Percentiles rank a stretch among this genome's conserved stretches.
Conservation (phyloP, 345 rosid genomes). For the Pugionium dolabratum region DNA sequence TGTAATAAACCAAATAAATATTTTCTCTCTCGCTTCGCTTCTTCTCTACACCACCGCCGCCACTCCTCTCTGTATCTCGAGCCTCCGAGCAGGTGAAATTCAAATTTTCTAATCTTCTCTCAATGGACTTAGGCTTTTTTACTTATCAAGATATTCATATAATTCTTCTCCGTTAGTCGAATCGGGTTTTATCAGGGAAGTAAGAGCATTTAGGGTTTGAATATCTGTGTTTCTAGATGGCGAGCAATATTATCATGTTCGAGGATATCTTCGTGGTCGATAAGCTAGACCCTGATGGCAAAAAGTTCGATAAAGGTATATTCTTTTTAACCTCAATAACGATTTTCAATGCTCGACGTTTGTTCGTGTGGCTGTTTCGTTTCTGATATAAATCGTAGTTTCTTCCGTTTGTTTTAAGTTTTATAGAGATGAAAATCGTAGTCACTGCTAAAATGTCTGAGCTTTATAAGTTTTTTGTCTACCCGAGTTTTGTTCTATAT, state of each 20-base stretch:
- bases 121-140: no score
- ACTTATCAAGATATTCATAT: neutral
- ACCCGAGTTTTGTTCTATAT: no score
- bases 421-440: no score
- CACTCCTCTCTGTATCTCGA: conserved; percentile 14
- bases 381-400: neutral
- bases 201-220: conserved; percentile 17
- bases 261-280: conserved; percentile 72
- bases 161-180: neutral
- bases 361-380: neutral
- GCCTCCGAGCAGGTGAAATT: neutral
- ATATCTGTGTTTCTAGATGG: conserved; percentile 26
- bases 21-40: neutral
- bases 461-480: no score
- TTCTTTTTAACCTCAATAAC: neutral
- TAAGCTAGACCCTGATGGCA: conserved; percentile 70
- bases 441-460: no score
- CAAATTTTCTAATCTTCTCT: neutral
- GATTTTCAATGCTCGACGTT: neutral
- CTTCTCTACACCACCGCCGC: conserved; percentile 6
- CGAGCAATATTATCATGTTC: conserved; percentile 36
- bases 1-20: no score
- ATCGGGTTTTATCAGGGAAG: neutral
- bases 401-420: no score
- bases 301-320: conserved; percentile 78